Conservation (phyloP, 495 filamentous ascomycete species). For the Neurospora sp. region DNA sequence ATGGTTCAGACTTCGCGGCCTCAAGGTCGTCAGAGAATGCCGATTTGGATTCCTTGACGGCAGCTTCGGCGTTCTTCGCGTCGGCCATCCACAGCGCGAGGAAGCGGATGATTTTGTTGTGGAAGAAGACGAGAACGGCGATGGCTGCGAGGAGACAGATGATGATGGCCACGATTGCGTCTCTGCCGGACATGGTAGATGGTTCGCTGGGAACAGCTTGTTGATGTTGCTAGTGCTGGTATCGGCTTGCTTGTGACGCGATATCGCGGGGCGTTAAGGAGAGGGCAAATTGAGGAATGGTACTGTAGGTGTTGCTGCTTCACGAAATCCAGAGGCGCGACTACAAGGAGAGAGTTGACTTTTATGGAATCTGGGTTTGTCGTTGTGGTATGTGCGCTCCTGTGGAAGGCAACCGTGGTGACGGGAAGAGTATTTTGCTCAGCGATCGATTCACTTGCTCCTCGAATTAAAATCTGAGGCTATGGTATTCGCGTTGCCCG, state of each 20-base stretch:
- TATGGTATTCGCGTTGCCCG: not conserved
- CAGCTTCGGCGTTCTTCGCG: not conserved
- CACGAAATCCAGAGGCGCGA: not conserved
- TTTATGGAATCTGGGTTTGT: not conserved
- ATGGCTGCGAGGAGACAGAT: conserved; percentile 3
- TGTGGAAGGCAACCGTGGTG: not conserved
- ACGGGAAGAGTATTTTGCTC: not conserved
- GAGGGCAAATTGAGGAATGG: not conserved
- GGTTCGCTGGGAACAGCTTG: not conserved
- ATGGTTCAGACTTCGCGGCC: not conserved
- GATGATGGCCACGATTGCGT: conserved; percentile 7
- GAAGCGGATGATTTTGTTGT: conserved; percentile 2
- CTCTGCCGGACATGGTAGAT: conserved; percentile 1
- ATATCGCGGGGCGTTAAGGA: not conserved
- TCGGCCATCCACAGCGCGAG: not conserved
- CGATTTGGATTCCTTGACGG: not conserved
- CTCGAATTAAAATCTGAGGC: not conserved
- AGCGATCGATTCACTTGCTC: not conserved
- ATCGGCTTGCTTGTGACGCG: not conserved
- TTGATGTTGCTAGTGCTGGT: not conserved
- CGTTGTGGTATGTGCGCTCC: not conserved
- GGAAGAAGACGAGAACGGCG: conserved; percentile 1
- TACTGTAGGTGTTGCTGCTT: not conserved
- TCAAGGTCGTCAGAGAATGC: not conserved
- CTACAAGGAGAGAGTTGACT: not conserved